These are phyloP conservation scores for Hibiscus trionum DNA, from an alignment of 345 rosid genomes.

Conservation along the genomic window DNA sequence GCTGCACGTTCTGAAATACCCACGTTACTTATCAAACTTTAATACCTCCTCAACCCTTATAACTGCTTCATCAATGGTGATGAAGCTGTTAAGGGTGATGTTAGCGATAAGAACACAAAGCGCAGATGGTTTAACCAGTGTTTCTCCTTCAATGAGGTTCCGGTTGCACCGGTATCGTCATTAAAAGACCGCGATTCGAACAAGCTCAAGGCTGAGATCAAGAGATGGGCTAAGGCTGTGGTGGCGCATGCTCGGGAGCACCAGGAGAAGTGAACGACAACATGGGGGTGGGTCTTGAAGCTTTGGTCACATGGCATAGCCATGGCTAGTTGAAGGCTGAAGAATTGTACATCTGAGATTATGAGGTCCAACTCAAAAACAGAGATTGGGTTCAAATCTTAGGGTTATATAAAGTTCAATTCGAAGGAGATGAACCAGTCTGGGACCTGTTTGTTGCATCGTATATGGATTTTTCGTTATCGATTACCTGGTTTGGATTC, in stretches of 20 bases:
- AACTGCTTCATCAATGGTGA: not conserved
- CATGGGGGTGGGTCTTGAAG: not conserved
- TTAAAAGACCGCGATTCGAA: slow-evolving; percentile 47
- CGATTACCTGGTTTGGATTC: not conserved
- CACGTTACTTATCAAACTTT: not conserved
- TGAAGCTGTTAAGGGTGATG: slow-evolving; percentile 1
- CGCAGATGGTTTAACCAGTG: slow-evolving; percentile 22
- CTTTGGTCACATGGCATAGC: not conserved
- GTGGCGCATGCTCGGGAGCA: slow-evolving; percentile 47
- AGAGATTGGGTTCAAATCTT: not conserved
- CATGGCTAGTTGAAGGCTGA: not conserved
- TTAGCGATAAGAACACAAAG: not conserved
- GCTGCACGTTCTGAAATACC: not conserved
- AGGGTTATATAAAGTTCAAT: not conserved
- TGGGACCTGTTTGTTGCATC: not conserved
- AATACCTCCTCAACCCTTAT: not conserved
- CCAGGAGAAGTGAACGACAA: slow-evolving; percentile 3
- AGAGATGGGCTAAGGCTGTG: slow-evolving; percentile 80
- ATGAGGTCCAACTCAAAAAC: not conserved
- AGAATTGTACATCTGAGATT: not conserved
- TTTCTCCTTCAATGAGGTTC: slow-evolving; percentile 42
- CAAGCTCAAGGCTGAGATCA: slow-evolving; percentile 63
- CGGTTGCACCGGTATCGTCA: slow-evolving; percentile 35
- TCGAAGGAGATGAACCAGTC: no score
- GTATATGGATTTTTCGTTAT: not conserved